Base-by-base conservation (phyloP, 1,139 yeast species). In the Candida labiduridarum region DNA sequence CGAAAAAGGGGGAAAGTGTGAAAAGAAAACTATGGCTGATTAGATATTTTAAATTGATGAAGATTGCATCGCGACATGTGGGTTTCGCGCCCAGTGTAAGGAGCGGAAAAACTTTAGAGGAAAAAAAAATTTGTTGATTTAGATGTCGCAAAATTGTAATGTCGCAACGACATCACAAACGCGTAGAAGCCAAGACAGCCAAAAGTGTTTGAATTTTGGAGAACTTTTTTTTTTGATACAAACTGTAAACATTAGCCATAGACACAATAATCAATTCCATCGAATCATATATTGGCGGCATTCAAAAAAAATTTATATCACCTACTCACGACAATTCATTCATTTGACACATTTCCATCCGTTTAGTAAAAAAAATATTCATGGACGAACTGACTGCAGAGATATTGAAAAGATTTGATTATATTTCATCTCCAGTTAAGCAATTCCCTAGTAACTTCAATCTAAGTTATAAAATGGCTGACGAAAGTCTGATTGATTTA, bases 401-500 rank as follows among this genome's bases (percentile, higher is more conserved):
- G 11, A 14, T 42, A 12, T 31, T 42, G 12, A 31, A 30, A n/a
- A 18, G 18, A 16, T 42, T 42, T 19, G 18, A 31, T 19, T 22
- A 14, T 22, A 33, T 16, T 16, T 16, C 38, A 31, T 33, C 45
- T 2, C 30, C 41, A 31, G 12, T 30, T 19, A 31, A 42, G 10
- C 3, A 25, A 16, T 8, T 29, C 45, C 16, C 40, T 33, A 25
- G 18, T 10, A 34, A 22, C 14, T 4, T 25, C n/a, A 33, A 33
- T 15, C 16, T 25, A 35, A 43, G 36, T 19, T 43, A 19, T 43
- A 22, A 34, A 25, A 38, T 38, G 41, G 41, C 41, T 4, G 47
- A 48, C 41, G 50, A 48, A 14, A 34, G 41, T 12, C 45, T 35
- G 44, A 45, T 33, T n/a, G 36, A 40, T 14, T n/a, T 39, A 18